Evolutionary conservation across 768 basidiomycete species (phyloP).

Genomic region (Scleroderma bovista): DNA sequence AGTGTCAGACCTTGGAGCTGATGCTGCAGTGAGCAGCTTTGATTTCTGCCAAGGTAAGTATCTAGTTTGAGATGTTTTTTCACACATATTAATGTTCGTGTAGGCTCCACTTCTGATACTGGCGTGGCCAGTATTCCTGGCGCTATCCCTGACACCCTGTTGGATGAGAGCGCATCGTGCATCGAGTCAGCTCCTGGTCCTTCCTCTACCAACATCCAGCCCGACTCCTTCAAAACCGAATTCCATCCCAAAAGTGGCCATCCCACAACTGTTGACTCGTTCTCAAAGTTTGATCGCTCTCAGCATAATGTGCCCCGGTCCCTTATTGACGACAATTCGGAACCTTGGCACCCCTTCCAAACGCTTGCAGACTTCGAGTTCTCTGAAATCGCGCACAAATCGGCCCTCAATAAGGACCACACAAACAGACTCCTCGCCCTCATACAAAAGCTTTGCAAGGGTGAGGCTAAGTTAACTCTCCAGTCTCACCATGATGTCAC

Average conservation of each 20-base stretch:
- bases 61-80: background rate
- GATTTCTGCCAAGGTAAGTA: background rate
- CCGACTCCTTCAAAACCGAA: conserved; percentile 4
- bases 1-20: background rate
- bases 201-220: background rate
- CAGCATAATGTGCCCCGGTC: background rate
- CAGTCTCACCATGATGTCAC: background rate
- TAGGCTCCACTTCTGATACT: background rate
- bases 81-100: background rate
- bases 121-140: background rate
- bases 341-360: conserved; percentile 6
- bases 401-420: conserved; percentile 1
- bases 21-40: background rate
- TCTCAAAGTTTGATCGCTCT: background rate
- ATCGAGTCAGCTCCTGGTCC: background rate
- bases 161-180: background rate
- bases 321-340: background rate
- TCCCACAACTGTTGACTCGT: background rate
- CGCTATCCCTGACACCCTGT: too few relatives aligned
- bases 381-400: conserved; percentile 2
- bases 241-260: conserved; percentile 2
- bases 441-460: background rate
- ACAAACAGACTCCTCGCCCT: conserved; percentile 1
- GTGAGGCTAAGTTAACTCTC: background rate
- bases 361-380: conserved; percentile 5